These are phyloP conservation scores for Colletotrichum orbiculare DNA, from an alignment of 2,329 filamentous ascomycete genomes.

Conservation along the genomic window DNA sequence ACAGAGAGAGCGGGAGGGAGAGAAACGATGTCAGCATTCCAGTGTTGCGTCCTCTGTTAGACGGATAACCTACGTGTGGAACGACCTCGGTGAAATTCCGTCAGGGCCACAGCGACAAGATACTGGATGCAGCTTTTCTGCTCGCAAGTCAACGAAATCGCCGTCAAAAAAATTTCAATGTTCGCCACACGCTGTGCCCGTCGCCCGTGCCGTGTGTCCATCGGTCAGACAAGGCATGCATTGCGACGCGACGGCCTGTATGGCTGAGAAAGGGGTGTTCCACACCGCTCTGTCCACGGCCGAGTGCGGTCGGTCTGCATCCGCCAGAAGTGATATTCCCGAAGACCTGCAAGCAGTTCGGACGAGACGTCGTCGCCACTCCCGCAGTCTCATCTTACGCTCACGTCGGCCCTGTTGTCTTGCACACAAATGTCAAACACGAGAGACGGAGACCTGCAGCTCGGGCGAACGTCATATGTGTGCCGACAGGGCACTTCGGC, in stretches of 20 bases:
- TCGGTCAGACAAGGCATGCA: no score
- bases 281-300: constrained; percentile 26
- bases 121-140: constrained; percentile 1
- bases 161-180: background rate
- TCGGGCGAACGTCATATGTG: no score
- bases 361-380: background rate
- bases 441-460: no score
- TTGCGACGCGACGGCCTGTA: background rate
- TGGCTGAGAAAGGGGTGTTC: background rate
- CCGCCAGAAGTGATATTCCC: constrained; percentile 8
- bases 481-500: no score
- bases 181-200: background rate
- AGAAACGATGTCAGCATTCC: background rate
- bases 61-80: constrained; percentile 4
- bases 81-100: constrained; percentile 30
- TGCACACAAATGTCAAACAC: no score
- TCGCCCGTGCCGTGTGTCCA: no score
- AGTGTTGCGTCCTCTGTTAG: background rate
- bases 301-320: constrained; percentile 25
- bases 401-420: no score
- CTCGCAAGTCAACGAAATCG: constrained; percentile 6
- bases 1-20: no score
- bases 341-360: constrained; percentile 12
- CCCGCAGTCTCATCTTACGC: no score
- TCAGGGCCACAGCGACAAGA: background rate